Conservation (phyloP, 441 rosid species). For the Bruguiera hainesii region DNA sequence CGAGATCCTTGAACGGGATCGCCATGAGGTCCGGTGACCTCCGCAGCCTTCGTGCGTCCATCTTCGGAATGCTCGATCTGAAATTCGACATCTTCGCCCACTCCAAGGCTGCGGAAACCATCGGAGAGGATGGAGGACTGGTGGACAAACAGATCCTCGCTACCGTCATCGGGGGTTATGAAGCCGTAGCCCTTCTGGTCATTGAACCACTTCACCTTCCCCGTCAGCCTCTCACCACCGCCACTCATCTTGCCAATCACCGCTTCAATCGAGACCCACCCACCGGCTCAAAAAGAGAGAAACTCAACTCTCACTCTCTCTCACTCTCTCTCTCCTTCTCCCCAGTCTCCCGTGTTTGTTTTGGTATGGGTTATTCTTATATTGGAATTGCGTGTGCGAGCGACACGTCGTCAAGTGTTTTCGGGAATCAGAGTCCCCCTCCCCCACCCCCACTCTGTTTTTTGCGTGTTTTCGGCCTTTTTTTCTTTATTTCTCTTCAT, state of each 20-base stretch:
- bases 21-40: constrained; percentile 70
- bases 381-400: constrained; percentile 13
- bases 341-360: too few relatives aligned
- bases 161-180: constrained; percentile 63
- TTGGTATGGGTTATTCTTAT: constrained; percentile 14
- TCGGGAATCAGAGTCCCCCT: background rate
- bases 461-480: too few relatives aligned
- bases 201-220: constrained; percentile 77
- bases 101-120: constrained; percentile 60
- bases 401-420: constrained; percentile 40
- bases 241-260: constrained; percentile 38
- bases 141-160: constrained; percentile 80
- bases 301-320: background rate
- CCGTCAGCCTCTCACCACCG: constrained; percentile 44
- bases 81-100: constrained; percentile 67
- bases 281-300: background rate
- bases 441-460: too few relatives aligned
- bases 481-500: background rate
- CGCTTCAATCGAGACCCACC: constrained; percentile 16
- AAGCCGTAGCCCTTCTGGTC: constrained; percentile 73
- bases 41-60: constrained; percentile 63
- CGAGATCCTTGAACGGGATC: constrained; percentile 33
- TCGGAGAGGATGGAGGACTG: constrained; percentile 66
- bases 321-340: constrained; percentile 5
- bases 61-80: constrained; percentile 40